These are phyloP conservation scores for Litchi chinensis DNA, from an alignment of 345 rosid species.

Conservation along the genomic window DNA sequence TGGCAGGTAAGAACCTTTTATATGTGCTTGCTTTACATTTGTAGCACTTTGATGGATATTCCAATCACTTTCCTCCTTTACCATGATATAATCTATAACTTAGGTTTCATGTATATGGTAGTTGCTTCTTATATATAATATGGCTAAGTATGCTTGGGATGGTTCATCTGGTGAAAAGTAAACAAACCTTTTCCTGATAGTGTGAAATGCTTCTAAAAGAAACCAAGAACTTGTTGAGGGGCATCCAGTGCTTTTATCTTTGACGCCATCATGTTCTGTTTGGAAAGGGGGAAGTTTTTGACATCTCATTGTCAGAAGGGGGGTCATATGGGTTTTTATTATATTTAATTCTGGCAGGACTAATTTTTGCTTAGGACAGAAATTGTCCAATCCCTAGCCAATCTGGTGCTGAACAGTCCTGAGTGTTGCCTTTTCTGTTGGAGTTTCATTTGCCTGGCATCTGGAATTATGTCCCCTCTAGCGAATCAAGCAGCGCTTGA, in stretches of 20 bases:
- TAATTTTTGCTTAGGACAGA: too few relatives aligned
- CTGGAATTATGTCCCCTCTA: not conserved
- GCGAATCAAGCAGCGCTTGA: not conserved
- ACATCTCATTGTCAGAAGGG: not conserved
- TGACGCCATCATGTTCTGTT: not conserved
- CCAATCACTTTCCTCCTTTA: not conserved
- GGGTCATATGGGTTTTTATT: not conserved
- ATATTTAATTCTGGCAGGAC: too few relatives aligned
- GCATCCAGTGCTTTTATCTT: not conserved
- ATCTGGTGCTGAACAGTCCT: too few relatives aligned
- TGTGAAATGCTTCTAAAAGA: not conserved
- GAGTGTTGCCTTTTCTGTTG: not conserved
- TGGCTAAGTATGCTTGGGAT: not conserved
- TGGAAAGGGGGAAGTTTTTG: not conserved
- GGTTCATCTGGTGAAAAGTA: not conserved
- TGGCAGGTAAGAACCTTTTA: constrained; percentile 71
- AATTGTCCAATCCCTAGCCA: too few relatives aligned
- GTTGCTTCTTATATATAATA: not conserved
- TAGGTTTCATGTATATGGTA: constrained; percentile 1
- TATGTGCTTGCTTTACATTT: not conserved
- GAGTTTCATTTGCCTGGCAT: not conserved
- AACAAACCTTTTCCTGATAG: not conserved
- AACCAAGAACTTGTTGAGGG: not conserved
- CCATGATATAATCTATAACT: not conserved
- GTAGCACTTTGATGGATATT: not conserved